A percentile compares a stretch with the other conserved stretches of the same genome.
Evolutionary conservation across 257 asterid genomes (phyloP).

Genomic region (Euphrasia confusa): DNA sequence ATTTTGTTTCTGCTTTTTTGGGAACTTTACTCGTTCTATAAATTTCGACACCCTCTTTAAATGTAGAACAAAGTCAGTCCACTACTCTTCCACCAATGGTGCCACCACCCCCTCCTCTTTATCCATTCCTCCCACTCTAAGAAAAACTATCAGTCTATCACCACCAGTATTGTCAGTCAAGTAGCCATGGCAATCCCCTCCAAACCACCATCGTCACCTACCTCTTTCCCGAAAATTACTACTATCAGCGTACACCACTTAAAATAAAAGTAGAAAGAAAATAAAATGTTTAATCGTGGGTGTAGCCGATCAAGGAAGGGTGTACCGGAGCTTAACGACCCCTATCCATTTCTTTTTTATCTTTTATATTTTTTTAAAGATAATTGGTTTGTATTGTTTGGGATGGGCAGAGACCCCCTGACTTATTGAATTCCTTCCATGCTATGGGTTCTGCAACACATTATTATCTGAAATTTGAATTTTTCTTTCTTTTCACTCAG

Average conservation of each 20-base stretch:
- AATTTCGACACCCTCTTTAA: background rate
- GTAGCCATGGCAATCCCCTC: constrained; percentile 7
- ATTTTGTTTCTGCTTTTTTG: background rate
- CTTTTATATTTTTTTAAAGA: too few species aligned
- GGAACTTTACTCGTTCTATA: background rate
- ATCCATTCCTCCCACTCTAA: constrained; percentile 3
- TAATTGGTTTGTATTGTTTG: too few species aligned
- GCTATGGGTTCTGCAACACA: constrained; percentile 19
- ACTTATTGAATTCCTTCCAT: constrained; percentile 13
- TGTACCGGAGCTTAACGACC: too few species aligned
- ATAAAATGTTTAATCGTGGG: constrained; percentile 1
- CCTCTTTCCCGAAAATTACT: background rate
- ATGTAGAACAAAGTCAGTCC: constrained; percentile 3
- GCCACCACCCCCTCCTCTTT: constrained; percentile 6
- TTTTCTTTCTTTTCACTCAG: constrained; percentile 38
- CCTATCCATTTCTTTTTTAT: too few species aligned
- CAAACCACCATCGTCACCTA: background rate
- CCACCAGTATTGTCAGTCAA: constrained; percentile 1
- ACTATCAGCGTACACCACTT: background rate
- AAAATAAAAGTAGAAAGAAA: constrained; percentile 1
- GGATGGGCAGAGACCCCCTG: too few species aligned
- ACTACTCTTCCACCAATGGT: background rate
- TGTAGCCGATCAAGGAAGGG: background rate
- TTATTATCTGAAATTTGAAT: constrained; percentile 22
- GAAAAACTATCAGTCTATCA: background rate